Evolutionary conservation across 2,329 filamentous ascomycete genomes (phyloP).

Genomic region (Talaromyces sp.): DNA sequence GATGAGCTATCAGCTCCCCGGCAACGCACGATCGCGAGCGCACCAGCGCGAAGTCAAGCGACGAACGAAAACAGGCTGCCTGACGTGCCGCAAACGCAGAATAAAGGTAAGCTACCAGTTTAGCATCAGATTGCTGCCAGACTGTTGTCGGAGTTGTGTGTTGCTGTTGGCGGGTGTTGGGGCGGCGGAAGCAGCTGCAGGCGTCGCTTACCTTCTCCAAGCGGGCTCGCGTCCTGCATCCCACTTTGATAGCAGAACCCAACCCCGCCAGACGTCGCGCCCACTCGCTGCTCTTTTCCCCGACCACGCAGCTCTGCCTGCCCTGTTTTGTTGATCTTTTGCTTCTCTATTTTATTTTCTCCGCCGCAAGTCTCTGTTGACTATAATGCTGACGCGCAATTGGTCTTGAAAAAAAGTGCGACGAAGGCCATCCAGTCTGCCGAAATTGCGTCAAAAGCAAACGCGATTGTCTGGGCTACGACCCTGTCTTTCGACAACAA

Average conservation of each 20-base stretch:
- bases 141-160: background rate
- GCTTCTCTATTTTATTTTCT: background rate
- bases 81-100: conserved; percentile 59
- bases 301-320: conserved; percentile 12
- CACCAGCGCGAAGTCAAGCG: conserved; percentile 70
- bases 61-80: conserved; percentile 67
- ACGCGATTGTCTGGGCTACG: conserved; percentile 62
- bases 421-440: conserved; percentile 90
- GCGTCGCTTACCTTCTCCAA: conserved; percentile 2
- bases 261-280: conserved; percentile 8
- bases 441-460: conserved; percentile 64
- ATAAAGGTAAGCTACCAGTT: conserved; percentile 58
- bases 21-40: conserved; percentile 47
- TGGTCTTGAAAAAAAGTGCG: conserved; percentile 60
- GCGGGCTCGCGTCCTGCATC: conserved; percentile 12
- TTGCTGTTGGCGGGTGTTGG: conserved; percentile 3
- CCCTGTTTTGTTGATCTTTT: conserved; percentile 10
- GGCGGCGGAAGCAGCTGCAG: background rate
- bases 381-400: conserved; percentile 15
- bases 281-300: background rate
- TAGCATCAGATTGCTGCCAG: background rate
- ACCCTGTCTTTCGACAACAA: conserved; percentile 67
- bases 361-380: background rate
- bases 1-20: conserved; percentile 48
- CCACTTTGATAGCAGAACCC: conserved; percentile 13